Percentiles rank a stretch among this genome's conserved stretches.
Evolutionary conservation across 148 eudicot genomes (phyloP).

Genomic region (Rheum nobile): DNA sequence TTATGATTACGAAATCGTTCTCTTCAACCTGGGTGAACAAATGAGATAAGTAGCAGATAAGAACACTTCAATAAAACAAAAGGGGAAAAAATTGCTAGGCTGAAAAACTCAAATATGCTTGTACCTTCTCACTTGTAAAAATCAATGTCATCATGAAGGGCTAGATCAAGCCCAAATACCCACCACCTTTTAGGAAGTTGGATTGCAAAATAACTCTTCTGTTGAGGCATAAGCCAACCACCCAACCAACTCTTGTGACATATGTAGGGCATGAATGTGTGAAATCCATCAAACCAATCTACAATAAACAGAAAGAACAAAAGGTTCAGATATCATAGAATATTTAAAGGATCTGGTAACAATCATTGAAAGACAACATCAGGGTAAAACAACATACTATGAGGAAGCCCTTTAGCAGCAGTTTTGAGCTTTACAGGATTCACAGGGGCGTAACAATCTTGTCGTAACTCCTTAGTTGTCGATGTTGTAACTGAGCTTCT

Average conservation of each 20-base stretch:
- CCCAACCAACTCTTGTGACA: too few species aligned
- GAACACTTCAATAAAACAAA: background rate
- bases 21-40: too few species aligned
- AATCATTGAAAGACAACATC: too few species aligned
- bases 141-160: constrained; percentile 96
- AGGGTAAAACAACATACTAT: too few species aligned
- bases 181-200: constrained; percentile 94
- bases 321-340: too few species aligned
- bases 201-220: constrained; percentile 93
- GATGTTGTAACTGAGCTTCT: constrained; percentile 53
- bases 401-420: constrained; percentile 68
- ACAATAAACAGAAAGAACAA: too few species aligned
- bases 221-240: constrained; percentile 99
- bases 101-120: background rate
- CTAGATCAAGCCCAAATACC: too few species aligned
- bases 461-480: constrained; percentile 78
- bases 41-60: too few species aligned
- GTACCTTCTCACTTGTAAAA: constrained; percentile 78
- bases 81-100: background rate
- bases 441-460: constrained; percentile 32
- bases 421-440: constrained; percentile 76
- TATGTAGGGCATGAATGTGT: too few species aligned
- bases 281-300: too few species aligned
- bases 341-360: too few species aligned
- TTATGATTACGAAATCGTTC: too few species aligned